Percentiles rank a stretch among this genome's conserved stretches.
phyloP scores from a whole-genome alignment of 371 early-diverging fungal species.

The Rhizopus arrhizus region DNA sequence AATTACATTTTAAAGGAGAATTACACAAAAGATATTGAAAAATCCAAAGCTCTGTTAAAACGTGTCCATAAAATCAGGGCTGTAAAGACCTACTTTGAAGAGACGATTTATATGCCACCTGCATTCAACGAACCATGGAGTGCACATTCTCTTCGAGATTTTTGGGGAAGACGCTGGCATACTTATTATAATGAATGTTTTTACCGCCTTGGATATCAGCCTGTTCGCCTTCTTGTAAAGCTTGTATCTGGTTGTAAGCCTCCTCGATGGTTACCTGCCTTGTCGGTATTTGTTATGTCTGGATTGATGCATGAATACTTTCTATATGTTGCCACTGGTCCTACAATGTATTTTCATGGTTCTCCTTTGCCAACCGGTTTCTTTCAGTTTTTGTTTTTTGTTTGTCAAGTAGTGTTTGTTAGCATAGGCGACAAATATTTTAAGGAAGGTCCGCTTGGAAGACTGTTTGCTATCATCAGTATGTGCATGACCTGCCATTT shows the following conservation, averaged over 20 bases:
- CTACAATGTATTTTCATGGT: slow-evolving; percentile 24
- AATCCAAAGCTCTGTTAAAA: slow-evolving; percentile 18
- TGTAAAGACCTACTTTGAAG: slow-evolving; percentile 38
- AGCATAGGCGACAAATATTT: slow-evolving; percentile 37
- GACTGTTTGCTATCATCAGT: slow-evolving; percentile 28
- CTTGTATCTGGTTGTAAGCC: slow-evolving; percentile 24
- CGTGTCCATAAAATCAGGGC: slow-evolving; percentile 15
- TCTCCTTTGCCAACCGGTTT: slow-evolving; percentile 29
- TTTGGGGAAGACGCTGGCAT: slow-evolving; percentile 48
- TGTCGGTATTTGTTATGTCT: slow-evolving; percentile 42
- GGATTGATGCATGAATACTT: slow-evolving; percentile 51
- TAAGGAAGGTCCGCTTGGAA: slow-evolving; percentile 18
- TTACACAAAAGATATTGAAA: slow-evolving; percentile 14
- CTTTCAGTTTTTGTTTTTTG: slow-evolving; percentile 38
- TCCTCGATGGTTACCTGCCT: slow-evolving; percentile 29
- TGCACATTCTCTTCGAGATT: slow-evolving; percentile 39
- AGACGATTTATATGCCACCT: slow-evolving; percentile 35
- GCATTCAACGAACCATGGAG: slow-evolving; percentile 41
- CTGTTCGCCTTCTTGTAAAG: slow-evolving; percentile 22
- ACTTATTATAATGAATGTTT: slow-evolving; percentile 45
- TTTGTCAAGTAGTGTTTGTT: slow-evolving; percentile 31
- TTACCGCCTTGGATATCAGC: slow-evolving; percentile 38
- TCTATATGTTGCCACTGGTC: slow-evolving; percentile 34
- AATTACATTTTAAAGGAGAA: slow-evolving; percentile 8
- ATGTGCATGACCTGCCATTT: slow-evolving; percentile 31